phyloP scores from a whole-genome alignment of 257 asterid genomes.

The Capsicum chinense region DNA sequence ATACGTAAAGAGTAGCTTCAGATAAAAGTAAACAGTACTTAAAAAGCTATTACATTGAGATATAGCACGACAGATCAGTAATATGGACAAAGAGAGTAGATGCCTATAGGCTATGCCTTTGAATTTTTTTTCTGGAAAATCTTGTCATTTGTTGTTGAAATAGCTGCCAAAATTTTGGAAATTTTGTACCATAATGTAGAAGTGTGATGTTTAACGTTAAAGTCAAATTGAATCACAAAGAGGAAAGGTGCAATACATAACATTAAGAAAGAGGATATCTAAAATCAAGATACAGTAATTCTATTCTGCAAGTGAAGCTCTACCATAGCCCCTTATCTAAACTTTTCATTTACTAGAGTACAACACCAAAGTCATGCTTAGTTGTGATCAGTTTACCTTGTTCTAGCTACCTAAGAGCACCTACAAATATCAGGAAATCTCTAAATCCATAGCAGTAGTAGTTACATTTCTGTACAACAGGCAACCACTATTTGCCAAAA shows the following conservation, averaged over 20 bases:
- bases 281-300: background rate
- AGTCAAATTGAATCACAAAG: background rate
- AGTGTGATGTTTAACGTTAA: background rate
- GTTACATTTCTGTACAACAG: slow-evolving; percentile 8
- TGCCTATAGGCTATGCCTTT: background rate
- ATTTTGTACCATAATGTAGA: background rate
- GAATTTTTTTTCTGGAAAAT: background rate
- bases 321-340: background rate
- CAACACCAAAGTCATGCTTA: slow-evolving; percentile 5
- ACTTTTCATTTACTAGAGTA: background rate
- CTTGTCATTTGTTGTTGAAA: background rate
- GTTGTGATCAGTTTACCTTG: background rate
- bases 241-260: background rate
- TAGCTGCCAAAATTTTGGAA: background rate
- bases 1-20: background rate
- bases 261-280: background rate
- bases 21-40: background rate
- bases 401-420: background rate
- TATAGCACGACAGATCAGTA: background rate
- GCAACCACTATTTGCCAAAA: background rate
- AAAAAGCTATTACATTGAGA: background rate
- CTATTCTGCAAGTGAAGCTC: background rate
- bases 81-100: background rate
- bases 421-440: slow-evolving; percentile 21
- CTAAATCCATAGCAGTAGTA: background rate